phyloP scores from a whole-genome alignment of 2,329 filamentous ascomycete genomes.

The Colletotrichum salicis region DNA sequence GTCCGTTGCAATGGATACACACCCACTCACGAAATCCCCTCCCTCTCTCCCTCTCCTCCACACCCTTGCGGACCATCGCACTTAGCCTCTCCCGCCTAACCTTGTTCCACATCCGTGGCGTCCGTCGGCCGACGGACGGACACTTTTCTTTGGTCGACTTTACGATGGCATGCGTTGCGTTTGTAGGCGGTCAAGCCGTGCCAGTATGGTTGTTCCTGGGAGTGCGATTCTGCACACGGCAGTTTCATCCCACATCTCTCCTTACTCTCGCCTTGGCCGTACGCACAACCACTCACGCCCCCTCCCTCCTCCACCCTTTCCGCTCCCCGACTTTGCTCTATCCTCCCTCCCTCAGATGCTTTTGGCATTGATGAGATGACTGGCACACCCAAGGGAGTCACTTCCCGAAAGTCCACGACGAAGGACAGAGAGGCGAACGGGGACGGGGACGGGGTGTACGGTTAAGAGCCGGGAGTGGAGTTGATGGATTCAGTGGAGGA shows the following conservation, averaged over 20 bases:
- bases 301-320: background rate
- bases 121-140: conserved; percentile 26
- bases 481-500: background rate
- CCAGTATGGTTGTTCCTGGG: background rate
- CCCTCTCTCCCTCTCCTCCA: background rate
- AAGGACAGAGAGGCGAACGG: background rate
- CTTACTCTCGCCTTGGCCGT: background rate
- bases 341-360: conserved; percentile 1
- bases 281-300: background rate
- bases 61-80: background rate
- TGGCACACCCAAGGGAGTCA: background rate
- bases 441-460: background rate
- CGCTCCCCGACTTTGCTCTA: background rate
- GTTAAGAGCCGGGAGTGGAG: background rate
- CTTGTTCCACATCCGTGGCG: conserved; percentile 24
- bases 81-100: conserved; percentile 20
- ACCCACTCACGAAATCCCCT: background rate
- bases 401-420: background rate
- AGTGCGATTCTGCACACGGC: background rate
- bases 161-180: conserved; percentile 10
- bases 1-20: conserved; percentile 8
- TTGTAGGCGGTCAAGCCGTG: background rate
- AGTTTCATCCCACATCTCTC: background rate
- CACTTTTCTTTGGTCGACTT: conserved; percentile 1
- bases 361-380: background rate